Base-by-base conservation (phyloP, 306 rosid species). In the Cercis canadensis region DNA sequence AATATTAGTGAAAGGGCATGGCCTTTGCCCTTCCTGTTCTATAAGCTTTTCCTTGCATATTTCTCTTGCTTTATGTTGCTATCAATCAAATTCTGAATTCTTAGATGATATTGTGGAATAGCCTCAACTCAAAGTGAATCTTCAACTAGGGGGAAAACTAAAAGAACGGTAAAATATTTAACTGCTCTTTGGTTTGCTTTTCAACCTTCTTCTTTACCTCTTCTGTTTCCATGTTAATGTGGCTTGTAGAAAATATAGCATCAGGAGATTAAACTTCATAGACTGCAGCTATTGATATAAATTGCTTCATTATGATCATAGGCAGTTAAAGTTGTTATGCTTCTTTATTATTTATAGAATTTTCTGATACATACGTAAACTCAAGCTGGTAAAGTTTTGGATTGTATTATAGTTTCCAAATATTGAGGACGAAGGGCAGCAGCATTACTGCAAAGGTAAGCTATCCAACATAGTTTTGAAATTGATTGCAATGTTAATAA, bases 1-100 rank as follows among this genome's bases (percentile, higher is more conserved):
- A 11, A 2, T 0, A 44, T 4, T 32, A 39, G 34, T 61, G 45
- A 18, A 17, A 24, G 46, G 57, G 11, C 37, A 71, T 59, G 11
- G 3, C 40, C 14, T 33, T 46, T 59, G 37, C 40, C 14, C 60
- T 4, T 33, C 36, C 46, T n/a, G 10, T 4, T 7, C n/a, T 13
- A 7, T 36, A 67, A 37, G 29, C 29, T 51, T 51, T 51, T 51
- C 7, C 2, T 51, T 6, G 4, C 12, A 15, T 7, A 18, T 17
- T 51, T 51, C 11, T 51, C 31, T 5, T 58, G 21, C 39, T 10
- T 29, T 11, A 6, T 45, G 37, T 18, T 31, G 21, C 8, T 57
- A 11, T 44, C 31, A 58, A 5, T 58, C 65, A 8, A 13, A 46
- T 43, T 69, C 49, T 12, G 24, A 46, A 37, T 58, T 58, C 43